Conservation (phyloP, 108 stramenopile genomes). For the Epithemia pelagica region DNA sequence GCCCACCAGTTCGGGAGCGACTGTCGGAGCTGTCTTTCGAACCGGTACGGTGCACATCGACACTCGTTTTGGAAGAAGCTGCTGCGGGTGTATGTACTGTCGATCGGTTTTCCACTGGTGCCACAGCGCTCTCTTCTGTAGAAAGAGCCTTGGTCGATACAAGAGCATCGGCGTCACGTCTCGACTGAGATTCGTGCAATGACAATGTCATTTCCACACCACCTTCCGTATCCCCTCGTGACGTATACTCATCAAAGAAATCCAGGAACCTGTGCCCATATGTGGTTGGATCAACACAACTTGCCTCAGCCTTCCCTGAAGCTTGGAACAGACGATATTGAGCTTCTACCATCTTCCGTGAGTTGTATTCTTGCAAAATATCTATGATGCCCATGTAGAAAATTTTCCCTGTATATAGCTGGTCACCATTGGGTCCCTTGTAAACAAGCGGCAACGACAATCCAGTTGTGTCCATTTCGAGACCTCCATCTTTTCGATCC, state of each 20-base stretch:
- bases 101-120: neutral
- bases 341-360: conserved; percentile 80
- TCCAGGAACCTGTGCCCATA: conserved; percentile 76
- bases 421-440: conserved; percentile 40
- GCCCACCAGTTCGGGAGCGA: too few relatives aligned
- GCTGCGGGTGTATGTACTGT: neutral
- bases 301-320: conserved; percentile 52
- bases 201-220: neutral
- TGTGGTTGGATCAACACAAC: conserved; percentile 74
- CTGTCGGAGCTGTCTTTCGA: neutral
- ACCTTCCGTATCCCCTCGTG: neutral
- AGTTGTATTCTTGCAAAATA: conserved; percentile 94
- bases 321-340: conserved; percentile 51
- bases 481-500: conserved; percentile 76
- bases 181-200: neutral
- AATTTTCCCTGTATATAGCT: conserved; percentile 70
- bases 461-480: conserved; percentile 75
- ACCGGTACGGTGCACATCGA: neutral
- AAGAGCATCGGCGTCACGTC: neutral
- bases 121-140: neutral
- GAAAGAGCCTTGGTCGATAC: neutral
- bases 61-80: neutral
- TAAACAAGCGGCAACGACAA: conserved; percentile 41
- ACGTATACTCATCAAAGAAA: conserved; percentile 77
- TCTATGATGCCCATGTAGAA: conserved; percentile 97